Evolutionary conservation across 441 rosid genomes (phyloP), one percentile per base, ranked within the genome.

Genomic region (Brassica hybrid): DNA sequence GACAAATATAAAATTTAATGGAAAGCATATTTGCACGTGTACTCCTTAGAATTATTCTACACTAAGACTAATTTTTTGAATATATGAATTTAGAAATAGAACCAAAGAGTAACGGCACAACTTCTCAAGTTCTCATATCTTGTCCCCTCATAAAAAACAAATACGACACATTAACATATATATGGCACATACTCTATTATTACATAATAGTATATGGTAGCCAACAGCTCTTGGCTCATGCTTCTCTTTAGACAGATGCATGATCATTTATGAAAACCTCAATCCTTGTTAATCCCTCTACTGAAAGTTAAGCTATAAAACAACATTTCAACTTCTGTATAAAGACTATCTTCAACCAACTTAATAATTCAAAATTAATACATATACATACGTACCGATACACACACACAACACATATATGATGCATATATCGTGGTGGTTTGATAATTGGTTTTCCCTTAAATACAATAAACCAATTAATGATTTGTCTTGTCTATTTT

Each of bases 11-110:
- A 60, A 32, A 56, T 3, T n/a, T 61, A 25, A 62, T 62, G 32
- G 73, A 67, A 11, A 30, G 78, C 74, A 79, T 73, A 67, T 73
- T 79, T 73, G 78, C 78, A 79, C 81, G 81, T 79, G 81, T 79
- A 79, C 16, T 27, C 68, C 13, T 18, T 73, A 38, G 2, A 23
- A 3, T 23, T 16, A n/a, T 30, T 30, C 58, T 36, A 65, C 70
- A 66, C 41, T 71, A 23, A 3, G 36, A 50, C 34, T 58, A 30
- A 12, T 11, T 27, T 41, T 76, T n/a, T 56, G 6, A 60, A 23
- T 43, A 21, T 10, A 9, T 7, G 45, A 66, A 72, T 30, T 30
- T 77, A 65, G 72, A n/a, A n/a, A n/a, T 72, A 65, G 70, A 79
- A 56, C 71, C 75, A 54, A 38, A 73, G 73, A 72, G 75, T 67